Evolutionary conservation across 441 rosid species (phyloP).

Genomic region (Bocquillonia castaneifolia): DNA sequence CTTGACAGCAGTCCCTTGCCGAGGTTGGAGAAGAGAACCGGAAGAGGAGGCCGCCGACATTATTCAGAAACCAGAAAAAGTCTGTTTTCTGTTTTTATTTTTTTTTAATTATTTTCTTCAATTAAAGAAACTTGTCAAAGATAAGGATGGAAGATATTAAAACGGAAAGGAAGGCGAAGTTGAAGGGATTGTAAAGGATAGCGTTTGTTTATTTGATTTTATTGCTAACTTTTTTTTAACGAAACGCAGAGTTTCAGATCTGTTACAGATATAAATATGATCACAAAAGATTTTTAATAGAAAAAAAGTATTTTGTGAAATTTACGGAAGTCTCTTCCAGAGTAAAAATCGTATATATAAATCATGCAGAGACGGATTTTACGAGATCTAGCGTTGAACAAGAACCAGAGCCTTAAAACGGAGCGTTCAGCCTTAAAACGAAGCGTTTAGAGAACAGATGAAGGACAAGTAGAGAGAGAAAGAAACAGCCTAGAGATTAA

Average conservation of each 20-base stretch:
- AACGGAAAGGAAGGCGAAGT: background rate
- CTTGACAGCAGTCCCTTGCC: constrained; percentile 21
- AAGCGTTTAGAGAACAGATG: background rate
- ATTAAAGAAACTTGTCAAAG: too few species aligned
- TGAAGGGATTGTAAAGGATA: constrained; percentile 5
- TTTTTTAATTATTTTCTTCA: background rate
- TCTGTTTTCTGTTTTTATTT: background rate
- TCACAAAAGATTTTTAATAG: background rate
- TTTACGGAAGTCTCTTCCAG: background rate
- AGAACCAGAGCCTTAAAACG: background rate
- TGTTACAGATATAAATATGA: background rate
- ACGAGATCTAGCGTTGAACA: constrained; percentile 22
- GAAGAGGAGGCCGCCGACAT: constrained; percentile 38
- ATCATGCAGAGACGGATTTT: constrained; percentile 17
- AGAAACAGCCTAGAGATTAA: background rate
- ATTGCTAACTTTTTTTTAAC: background rate
- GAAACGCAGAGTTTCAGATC: constrained; percentile 9
- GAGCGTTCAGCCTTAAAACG: background rate
- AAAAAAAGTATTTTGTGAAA: background rate
- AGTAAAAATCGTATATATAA: background rate
- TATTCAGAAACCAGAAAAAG: background rate
- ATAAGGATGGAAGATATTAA: background rate
- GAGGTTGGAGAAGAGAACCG: constrained; percentile 29
- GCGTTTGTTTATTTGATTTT: background rate
- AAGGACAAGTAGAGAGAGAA: background rate